Base-by-base conservation (phyloP, 257 asterid species). In the Sherardia arvensis region DNA sequence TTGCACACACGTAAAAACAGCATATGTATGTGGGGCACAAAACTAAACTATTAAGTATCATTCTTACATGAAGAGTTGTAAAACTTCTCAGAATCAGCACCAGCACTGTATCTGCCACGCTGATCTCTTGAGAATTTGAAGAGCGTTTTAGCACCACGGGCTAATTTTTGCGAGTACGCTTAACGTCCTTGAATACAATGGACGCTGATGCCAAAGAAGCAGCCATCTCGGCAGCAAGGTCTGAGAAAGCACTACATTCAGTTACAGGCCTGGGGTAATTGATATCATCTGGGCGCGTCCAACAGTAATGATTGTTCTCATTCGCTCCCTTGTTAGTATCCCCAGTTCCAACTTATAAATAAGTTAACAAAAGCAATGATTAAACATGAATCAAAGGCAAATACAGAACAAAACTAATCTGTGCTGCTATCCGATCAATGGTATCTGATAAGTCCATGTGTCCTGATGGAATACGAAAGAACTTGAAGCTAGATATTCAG, bases 121-220 rank as follows among this genome's bases (percentile, higher is more conserved):
- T 83, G 95, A 27, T 80, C 84, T 80, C 98, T 79, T 17, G 95
- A 61, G 61, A 88, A 92, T 68, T 81, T 79, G 68, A 83, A 92
- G 65, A 92, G 93, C 22, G 97, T 85, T 79, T 65, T 82, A 61
- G 98, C 98, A 36, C 98, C 98, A 73, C 89, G 98, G 25, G 82
- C 95, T 43, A 92, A 97, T 81, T 88, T 92, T 20, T 84, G 89
- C 1, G 98, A 92, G 77, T 92, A 92, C 33, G 85, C 87, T 74
- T 84, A 70, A 83, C 84, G 71, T 92, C 98, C 81, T 88, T 92
- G 78, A 92, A 92, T 53, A 92, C 98, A 73, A 92, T 88, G 18
- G 98, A 92, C 0, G 98, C 96, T 21, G 98, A 90, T 47, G 98
- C 98, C 75, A 92, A 75, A 18, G 98, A 90, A 66, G 98, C 98